Base-by-base conservation (phyloP, 306 rosid genomes). In the Pueraria montana region DNA sequence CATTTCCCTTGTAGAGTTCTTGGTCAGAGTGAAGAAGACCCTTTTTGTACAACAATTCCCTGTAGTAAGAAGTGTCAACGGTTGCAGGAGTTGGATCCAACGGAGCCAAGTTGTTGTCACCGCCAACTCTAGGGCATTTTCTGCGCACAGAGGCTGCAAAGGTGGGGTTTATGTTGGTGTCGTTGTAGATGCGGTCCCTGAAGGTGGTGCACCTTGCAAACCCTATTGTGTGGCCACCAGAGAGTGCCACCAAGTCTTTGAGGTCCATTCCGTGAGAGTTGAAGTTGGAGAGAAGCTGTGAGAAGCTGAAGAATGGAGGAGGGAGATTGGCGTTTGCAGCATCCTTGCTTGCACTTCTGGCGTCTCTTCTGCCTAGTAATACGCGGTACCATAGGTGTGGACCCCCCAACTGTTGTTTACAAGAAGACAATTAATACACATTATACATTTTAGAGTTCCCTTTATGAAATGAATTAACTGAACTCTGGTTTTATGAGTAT, bases 181-280 rank as follows among this genome's bases (percentile, higher is more conserved):
- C 86, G 45, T 82, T 84, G 78, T 86, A 83, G 43, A 82, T 59
- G 50, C 88, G 42, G 40, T 17, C 2, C 2, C 81, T 49, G 81
- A 86, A 89, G 24, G 66, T 10, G 0, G 61, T 2, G 49, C 91
- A 89, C 20, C 30, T 38, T 0, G 87, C 84, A 20, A 81, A 58
- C 4, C 89, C 91, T 6, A 89, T 77, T 16, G 89, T 86, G 88
- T 89, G 86, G 23, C 76, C 90, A 4, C 89, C 84, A n/a, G 89
- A 86, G n/a, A 86, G 84, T 0, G 80, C 87, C 21, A 86, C 85
- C 3, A 86, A 4, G 52, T 79, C 82, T 1, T 20, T 86, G 2
- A 66, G 72, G 64, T 53, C 3, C 6, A 86, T 12, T 11, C 89
- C 87, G 0, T 82, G 87, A 59, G 84, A 21, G 2, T 66, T 55